A percentile compares a stretch with the other conserved stretches of the same genome.
phyloP scores from a whole-genome alignment of 139 green algal species.

The Chlamydomonas schloesseri region DNA sequence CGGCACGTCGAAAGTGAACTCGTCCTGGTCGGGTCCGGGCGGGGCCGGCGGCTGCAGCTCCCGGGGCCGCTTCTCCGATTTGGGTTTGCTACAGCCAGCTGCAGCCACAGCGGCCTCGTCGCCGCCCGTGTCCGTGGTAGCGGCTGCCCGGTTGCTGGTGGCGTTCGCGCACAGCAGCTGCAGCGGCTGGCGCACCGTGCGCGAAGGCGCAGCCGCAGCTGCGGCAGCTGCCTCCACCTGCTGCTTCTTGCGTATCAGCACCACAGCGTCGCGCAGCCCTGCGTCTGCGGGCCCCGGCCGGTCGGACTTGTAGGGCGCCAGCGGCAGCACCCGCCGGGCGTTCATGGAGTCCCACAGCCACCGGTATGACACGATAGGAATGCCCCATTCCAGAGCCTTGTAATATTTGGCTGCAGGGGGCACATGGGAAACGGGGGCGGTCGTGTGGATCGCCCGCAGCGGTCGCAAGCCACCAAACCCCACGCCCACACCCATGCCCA shows the following conservation, averaged over 20 bases:
- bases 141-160: not conserved
- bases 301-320: constrained; percentile 9
- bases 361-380: constrained; percentile 5
- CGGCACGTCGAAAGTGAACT: constrained; percentile 31
- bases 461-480: not conserved
- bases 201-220: not conserved
- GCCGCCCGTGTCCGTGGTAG: not conserved
- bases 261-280: not conserved
- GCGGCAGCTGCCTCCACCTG: not conserved
- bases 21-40: not conserved
- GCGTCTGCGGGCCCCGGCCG: not conserved
- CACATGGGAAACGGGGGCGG: too few species aligned
- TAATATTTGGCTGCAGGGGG: not conserved
- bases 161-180: too few species aligned
- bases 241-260: not conserved
- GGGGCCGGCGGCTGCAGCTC: too few species aligned
- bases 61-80: too few species aligned
- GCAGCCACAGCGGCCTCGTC: not conserved
- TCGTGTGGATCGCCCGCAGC: too few species aligned
- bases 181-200: too few species aligned
- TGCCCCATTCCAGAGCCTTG: constrained; percentile 7
- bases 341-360: constrained; percentile 21
- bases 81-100: not conserved
- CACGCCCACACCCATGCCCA: not conserved
- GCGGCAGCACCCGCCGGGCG: not conserved